A percentile compares a stretch with the other conserved stretches of the same genome.
phyloP scores from a whole-genome alignment of 768 basidiomycete genomes.

The Boletus barrowsii region DNA sequence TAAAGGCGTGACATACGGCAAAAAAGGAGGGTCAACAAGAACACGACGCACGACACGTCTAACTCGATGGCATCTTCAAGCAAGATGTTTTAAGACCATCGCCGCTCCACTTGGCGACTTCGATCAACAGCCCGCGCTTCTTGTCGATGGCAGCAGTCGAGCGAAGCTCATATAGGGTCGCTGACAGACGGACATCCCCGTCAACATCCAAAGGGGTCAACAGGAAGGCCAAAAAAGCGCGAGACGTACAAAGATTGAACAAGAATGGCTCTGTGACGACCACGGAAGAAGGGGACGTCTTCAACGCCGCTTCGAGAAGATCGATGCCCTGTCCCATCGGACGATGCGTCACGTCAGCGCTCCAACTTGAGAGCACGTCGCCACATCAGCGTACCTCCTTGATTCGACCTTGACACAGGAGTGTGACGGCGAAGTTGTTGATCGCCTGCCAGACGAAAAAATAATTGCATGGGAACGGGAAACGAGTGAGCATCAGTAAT shows the following conservation, averaged over 20 bases:
- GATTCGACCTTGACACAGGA: conserved; percentile 67
- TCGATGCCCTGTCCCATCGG: conserved; percentile 54
- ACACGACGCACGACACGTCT: conserved; percentile 1
- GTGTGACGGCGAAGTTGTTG: conserved; percentile 73
- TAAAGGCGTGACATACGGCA: neutral
- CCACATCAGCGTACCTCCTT: conserved; percentile 51
- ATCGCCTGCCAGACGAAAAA: conserved; percentile 46
- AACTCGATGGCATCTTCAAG: conserved; percentile 72
- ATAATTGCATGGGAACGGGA: too few species aligned
- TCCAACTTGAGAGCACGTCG: too few species aligned
- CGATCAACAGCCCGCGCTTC: conserved; percentile 68
- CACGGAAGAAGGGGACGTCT: conserved; percentile 63
- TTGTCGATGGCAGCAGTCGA: conserved; percentile 70
- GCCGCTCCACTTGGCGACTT: conserved; percentile 84
- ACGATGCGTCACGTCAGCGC: neutral
- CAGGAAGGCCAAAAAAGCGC: neutral
- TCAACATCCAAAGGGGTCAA: neutral
- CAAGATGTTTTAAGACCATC: conserved; percentile 76
- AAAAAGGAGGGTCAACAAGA: neutral
- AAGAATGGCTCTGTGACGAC: conserved; percentile 79
- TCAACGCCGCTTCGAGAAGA: conserved; percentile 60
- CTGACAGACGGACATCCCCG: conserved; percentile 23
- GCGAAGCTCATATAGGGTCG: conserved; percentile 80
- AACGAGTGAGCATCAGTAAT: neutral
- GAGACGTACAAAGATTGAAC: conserved; percentile 72